Conservation (phyloP, 768 basidiomycete species). For the Floccularia luteovirens region DNA sequence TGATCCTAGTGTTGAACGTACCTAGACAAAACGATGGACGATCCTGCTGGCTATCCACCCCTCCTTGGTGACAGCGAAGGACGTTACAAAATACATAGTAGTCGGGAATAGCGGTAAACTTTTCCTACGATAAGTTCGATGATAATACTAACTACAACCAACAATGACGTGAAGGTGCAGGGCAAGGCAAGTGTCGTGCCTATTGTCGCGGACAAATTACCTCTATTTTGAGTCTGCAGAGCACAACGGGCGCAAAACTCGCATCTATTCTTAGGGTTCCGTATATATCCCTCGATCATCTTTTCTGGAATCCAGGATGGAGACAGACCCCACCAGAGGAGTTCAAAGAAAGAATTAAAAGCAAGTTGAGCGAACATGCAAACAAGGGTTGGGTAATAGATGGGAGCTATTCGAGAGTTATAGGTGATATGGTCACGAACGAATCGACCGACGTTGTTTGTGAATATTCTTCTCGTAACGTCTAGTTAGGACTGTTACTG, state of each 20-base stretch:
- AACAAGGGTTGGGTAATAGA: conserved; percentile 46
- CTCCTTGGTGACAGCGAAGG: too few species aligned
- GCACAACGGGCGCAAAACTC: conserved; percentile 38
- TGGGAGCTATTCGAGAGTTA: conserved; percentile 28
- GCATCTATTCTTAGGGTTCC: conserved; percentile 35
- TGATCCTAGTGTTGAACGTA: too few species aligned
- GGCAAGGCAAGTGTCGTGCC: neutral
- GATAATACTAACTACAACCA: too few species aligned
- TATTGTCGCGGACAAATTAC: neutral
- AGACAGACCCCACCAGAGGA: conserved; percentile 17
- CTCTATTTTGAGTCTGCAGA: conserved; percentile 18
- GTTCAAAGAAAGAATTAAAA: conserved; percentile 19
- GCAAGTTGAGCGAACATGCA: conserved; percentile 16
- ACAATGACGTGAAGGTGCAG: too few species aligned
- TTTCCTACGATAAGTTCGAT: too few species aligned
- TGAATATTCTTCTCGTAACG: conserved; percentile 16
- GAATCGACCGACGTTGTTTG: conserved; percentile 46
- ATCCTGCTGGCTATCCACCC: too few species aligned
- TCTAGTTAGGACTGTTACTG: neutral
- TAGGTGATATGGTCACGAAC: conserved; percentile 25
- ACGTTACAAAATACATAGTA: too few species aligned
- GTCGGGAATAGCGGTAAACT: too few species aligned
- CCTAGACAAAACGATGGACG: too few species aligned
- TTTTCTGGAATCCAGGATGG: conserved; percentile 49
- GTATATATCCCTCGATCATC: conserved; percentile 34